A percentile compares a stretch with the other conserved stretches of the same genome.
Evolutionary conservation across 2,329 filamentous ascomycete species (phyloP).

Genomic region (Colletotrichum sp.): DNA sequence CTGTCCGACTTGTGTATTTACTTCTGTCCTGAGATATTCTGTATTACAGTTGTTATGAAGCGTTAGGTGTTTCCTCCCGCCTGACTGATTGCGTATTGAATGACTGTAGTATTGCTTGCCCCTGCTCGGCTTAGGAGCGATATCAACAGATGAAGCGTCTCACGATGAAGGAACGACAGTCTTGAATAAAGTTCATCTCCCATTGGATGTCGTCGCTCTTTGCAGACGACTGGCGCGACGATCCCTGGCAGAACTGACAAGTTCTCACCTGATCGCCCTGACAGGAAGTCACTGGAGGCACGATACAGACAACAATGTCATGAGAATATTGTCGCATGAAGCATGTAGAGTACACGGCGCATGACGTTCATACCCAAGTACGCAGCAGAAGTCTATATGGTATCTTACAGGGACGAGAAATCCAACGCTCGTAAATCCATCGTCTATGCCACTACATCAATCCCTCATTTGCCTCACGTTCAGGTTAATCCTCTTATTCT

Average conservation of each 20-base stretch:
- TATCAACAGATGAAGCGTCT: not conserved
- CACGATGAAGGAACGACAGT: not conserved
- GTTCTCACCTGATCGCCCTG: not conserved
- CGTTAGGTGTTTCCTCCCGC: not conserved
- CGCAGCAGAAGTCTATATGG: not conserved
- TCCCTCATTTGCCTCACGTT: conserved; percentile 90
- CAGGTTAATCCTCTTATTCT: conserved; percentile 84
- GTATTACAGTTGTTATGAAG: not conserved
- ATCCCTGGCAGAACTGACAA: not conserved
- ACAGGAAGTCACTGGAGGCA: not conserved
- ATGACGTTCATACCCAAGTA: not conserved
- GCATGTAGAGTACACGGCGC: not conserved
- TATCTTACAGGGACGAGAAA: not conserved
- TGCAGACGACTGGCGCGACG: not conserved
- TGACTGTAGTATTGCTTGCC: not conserved
- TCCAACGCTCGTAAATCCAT: not conserved
- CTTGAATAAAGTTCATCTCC: not conserved
- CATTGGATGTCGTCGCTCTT: not conserved
- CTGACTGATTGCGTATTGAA: not conserved
- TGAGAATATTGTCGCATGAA: not conserved
- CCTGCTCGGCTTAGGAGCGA: not conserved
- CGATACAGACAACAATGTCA: not conserved
- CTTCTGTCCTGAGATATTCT: not conserved
- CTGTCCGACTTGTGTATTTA: fast-evolving
- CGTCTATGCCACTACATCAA: conserved; percentile 23